Evolutionary conservation across 2,329 filamentous ascomycete species (phyloP), one percentile per base, ranked within the genome.

Genomic region (Pseudogymnoascus sp.): DNA sequence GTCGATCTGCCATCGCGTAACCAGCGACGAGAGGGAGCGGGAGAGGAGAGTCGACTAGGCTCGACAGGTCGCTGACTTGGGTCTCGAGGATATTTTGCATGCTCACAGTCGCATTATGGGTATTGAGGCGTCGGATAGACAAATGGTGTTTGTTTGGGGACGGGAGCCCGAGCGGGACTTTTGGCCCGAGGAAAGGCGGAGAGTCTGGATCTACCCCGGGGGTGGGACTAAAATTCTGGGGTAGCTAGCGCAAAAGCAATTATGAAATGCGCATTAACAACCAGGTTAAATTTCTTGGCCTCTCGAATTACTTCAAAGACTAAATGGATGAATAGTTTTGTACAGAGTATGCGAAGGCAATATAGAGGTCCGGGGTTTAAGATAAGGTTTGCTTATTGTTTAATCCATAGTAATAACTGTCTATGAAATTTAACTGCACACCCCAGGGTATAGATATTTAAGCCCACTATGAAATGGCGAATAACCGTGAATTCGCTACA

Each of bases 11-110:
- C 70, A 72, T 73, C 26, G 33, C 67, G 62, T 63, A 44, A 53
- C 26, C n/a, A 7, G 29, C 50, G 26, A 64, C 37, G 26, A 63
- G 26, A 6, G 65, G 61, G n/a, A 53, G 40, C 10, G 66, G 63
- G 33, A 74, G 66, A 10, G 72, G 72, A 2, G 71, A 71, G 31
- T 72, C 70, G 63, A 67, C 69, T 16, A 74, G 69, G 60, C 71
- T 70, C 29, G 68, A 69, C 26, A 74, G 66, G 64, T 73, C 71
- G 14, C 65, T 68, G 29, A 74, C 70, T 68, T 74, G 72, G 40
- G 53, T 63, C 66, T 73, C 71, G 44, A 74, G 68, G 33, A 68
- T 68, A 64, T 73, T 74, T 56, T 61, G 53, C 72, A 73, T 74
- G 66, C 68, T 73, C 70, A 72, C 70, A 61, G 38, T 33, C 50